Evolutionary conservation across 2,329 filamentous ascomycete species (phyloP).

Genomic region (Fusarium sp.): DNA sequence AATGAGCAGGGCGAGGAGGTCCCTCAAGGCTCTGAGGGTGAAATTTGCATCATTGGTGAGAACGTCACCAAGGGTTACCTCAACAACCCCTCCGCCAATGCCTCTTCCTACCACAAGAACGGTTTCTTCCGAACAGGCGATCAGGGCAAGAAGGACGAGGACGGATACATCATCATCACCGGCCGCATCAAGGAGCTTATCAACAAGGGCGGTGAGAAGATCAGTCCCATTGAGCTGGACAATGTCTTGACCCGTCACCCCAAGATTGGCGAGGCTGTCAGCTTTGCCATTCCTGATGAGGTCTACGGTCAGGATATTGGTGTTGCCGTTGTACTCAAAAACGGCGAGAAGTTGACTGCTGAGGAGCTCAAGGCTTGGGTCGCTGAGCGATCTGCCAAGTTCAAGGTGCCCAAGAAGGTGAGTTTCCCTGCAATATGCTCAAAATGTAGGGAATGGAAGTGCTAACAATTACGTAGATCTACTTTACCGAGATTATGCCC

Average conservation of each 20-base stretch:
- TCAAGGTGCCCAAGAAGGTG: conserved; percentile 87
- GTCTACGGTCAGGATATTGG: conserved; percentile 86
- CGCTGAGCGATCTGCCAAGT: conserved; percentile 76
- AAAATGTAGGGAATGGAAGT: neutral
- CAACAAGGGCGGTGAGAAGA: conserved; percentile 91
- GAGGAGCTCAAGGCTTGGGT: conserved; percentile 76
- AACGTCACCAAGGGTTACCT: conserved; percentile 88
- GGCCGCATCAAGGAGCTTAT: conserved; percentile 95
- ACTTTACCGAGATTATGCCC: conserved; percentile 85
- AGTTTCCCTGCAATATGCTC: conserved; percentile 33
- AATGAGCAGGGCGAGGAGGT: conserved; percentile 75
- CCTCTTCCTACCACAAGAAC: conserved; percentile 74
- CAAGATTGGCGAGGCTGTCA: conserved; percentile 79
- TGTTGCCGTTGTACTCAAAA: conserved; percentile 78
- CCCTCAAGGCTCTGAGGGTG: conserved; percentile 74
- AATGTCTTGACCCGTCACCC: conserved; percentile 81
- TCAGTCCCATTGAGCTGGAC: conserved; percentile 87
- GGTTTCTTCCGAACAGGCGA: conserved; percentile 91
- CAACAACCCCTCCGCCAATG: conserved; percentile 82
- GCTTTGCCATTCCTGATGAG: conserved; percentile 84
- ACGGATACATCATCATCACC: conserved; percentile 86
- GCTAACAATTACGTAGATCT: conserved; percentile 62
- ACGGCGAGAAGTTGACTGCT: conserved; percentile 63
- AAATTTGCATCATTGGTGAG: conserved; percentile 83
- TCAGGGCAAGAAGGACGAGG: conserved; percentile 81